Percentiles rank a stretch among this genome's conserved stretches.
Conservation (phyloP, 2,329 filamentous ascomycete genomes). For the Neofusicoccum parvum region DNA sequence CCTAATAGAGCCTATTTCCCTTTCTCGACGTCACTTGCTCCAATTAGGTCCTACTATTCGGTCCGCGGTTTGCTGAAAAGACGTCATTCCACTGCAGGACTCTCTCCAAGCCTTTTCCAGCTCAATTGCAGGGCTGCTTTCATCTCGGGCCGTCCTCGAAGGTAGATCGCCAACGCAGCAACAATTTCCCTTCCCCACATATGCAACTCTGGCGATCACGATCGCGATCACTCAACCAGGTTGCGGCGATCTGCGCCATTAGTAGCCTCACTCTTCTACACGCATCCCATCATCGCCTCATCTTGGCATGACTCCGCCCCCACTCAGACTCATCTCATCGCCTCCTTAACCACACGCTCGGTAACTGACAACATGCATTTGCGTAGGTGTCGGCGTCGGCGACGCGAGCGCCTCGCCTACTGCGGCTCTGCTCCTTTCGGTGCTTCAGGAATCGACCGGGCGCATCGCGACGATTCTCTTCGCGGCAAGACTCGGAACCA, state of each 20-base stretch:
- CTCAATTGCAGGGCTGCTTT: constrained; percentile 76
- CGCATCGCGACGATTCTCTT: constrained; percentile 84
- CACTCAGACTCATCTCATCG: background rate
- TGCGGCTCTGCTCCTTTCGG: constrained; percentile 76
- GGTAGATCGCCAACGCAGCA: constrained; percentile 41
- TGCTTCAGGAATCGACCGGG: constrained; percentile 79
- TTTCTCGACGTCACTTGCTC: background rate
- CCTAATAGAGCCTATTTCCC: background rate
- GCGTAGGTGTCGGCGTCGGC: constrained; percentile 74
- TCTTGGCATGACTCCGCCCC: background rate
- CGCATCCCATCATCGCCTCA: background rate
- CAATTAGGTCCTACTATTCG: background rate
- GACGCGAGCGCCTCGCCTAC: constrained; percentile 79
- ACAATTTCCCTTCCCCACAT: constrained; percentile 13
- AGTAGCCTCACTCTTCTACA: constrained; percentile 2
- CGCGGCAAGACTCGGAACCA: constrained; percentile 77
- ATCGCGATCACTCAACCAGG: constrained; percentile 9
- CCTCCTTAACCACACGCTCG: background rate
- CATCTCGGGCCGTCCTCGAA: constrained; percentile 80
- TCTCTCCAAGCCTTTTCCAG: constrained; percentile 84
- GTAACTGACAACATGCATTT: background rate
- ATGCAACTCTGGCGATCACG: constrained; percentile 13
- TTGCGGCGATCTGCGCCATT: constrained; percentile 1
- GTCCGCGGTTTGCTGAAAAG: constrained; percentile 4
- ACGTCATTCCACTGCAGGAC: constrained; percentile 51